These are phyloP conservation scores for Elsinoe australis DNA, from an alignment of 2,329 filamentous ascomycete species.

Conservation along the genomic window DNA sequence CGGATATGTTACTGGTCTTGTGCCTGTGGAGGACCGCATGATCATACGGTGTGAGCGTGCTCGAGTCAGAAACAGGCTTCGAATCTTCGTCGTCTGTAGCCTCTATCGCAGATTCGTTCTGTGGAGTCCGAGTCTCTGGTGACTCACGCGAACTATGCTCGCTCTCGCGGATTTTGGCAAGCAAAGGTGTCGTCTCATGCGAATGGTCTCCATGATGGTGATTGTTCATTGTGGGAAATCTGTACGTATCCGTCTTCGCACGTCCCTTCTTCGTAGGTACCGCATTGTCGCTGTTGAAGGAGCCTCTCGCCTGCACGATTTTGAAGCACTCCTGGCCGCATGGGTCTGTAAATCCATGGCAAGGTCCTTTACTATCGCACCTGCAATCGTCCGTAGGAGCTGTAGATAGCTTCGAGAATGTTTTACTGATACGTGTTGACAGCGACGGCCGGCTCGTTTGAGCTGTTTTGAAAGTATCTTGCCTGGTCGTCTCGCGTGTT, in stretches of 20 bases:
- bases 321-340: conserved; percentile 56
- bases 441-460: conserved; percentile 33
- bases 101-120: neutral
- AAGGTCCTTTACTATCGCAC: conserved; percentile 53
- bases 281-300: conserved; percentile 20
- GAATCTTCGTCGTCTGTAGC: neutral
- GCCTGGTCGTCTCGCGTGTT: neutral
- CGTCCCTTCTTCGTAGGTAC: conserved; percentile 3
- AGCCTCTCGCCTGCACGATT: conserved; percentile 36
- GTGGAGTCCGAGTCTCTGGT: neutral
- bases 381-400: conserved; percentile 32
- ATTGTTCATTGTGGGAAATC: conserved; percentile 19
- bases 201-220: neutral
- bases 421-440: conserved; percentile 35
- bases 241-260: conserved; percentile 18
- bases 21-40: conserved; percentile 23
- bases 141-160: conserved; percentile 7
- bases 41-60: conserved; percentile 11
- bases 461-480: conserved; percentile 12
- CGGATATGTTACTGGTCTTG: conserved; percentile 12
- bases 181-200: conserved; percentile 27
- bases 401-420: conserved; percentile 44
- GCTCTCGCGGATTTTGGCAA: conserved; percentile 21
- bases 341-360: conserved; percentile 54
- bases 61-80: conserved; percentile 6